These are phyloP conservation scores for Recurvomyces mirabilis DNA, from an alignment of 495 filamentous ascomycete genomes.

Conservation along the genomic window DNA sequence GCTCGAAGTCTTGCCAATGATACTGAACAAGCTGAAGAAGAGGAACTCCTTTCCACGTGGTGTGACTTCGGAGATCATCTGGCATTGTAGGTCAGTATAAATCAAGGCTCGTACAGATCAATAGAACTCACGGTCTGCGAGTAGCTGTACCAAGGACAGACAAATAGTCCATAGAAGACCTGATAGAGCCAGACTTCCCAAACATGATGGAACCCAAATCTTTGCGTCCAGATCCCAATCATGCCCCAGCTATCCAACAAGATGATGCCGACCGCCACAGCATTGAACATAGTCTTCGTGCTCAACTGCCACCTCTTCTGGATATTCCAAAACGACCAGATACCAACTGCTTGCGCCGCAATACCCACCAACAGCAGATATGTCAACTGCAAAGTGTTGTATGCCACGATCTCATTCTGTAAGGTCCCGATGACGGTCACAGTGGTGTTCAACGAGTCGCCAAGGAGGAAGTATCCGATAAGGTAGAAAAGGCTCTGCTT, in stretches of 20 bases:
- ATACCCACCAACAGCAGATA: constrained; percentile 55
- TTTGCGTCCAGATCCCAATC: constrained; percentile 53
- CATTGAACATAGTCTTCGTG: constrained; percentile 55
- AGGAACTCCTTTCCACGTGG: constrained; percentile 54
- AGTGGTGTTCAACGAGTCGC: constrained; percentile 54
- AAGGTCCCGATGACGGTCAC: constrained; percentile 55
- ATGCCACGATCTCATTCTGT: constrained; percentile 50
- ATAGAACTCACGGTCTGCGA: constrained; percentile 38
- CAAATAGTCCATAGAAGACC: constrained; percentile 51
- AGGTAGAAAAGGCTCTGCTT: constrained; percentile 55
- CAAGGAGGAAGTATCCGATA: constrained; percentile 54
- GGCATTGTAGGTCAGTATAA: no score
- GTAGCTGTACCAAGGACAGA: constrained; percentile 61
- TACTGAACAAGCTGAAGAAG: constrained; percentile 56
- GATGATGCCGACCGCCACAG: constrained; percentile 44
- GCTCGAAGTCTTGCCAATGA: constrained; percentile 52
- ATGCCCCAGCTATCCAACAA: constrained; percentile 55
- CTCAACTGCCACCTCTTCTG: constrained; percentile 42
- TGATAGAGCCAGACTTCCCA: constrained; percentile 49
- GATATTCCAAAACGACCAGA: constrained; percentile 48
- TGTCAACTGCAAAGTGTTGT: constrained; percentile 49
- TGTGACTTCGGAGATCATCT: constrained; percentile 55
- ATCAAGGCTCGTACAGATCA: no score
- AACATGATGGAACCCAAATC: constrained; percentile 49
- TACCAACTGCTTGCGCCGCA: constrained; percentile 49